phyloP scores from a whole-genome alignment of 768 basidiomycete genomes.

The Tylopilus sp. region DNA sequence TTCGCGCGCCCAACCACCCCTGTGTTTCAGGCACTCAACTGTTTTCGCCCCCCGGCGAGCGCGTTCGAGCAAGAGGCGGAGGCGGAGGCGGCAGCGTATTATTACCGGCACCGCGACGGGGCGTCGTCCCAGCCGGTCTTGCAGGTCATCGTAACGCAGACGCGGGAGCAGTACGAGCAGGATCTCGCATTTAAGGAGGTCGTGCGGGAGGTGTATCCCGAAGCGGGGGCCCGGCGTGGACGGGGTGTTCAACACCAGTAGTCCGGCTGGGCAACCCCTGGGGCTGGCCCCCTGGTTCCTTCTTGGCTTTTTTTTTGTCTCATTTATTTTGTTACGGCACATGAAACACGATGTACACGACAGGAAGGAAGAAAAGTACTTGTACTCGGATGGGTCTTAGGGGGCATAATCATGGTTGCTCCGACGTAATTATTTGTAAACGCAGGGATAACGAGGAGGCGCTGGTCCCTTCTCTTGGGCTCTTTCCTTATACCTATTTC shows the following conservation, averaged over 20 bases:
- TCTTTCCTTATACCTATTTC: constrained; percentile 3
- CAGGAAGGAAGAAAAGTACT: constrained; percentile 16
- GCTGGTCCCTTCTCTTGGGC: constrained; percentile 17
- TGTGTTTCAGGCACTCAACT: constrained; percentile 30
- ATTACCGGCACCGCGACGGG: no score
- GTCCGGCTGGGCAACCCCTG: no score
- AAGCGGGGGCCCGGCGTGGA: constrained; percentile 17
- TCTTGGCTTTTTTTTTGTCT: neutral
- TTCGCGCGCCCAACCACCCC: constrained; percentile 23
- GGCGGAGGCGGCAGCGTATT: no score
- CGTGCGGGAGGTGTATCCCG: constrained; percentile 27
- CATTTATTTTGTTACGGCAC: neutral
- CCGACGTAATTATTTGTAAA: constrained; percentile 23
- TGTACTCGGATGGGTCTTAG: neutral
- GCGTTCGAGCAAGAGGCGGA: constrained; percentile 33
- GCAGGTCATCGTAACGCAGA: constrained; percentile 34
- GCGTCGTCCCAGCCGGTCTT: constrained; percentile 24
- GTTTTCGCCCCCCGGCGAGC: constrained; percentile 31
- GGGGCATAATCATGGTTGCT: constrained; percentile 15
- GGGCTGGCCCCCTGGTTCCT: no score
- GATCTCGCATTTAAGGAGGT: constrained; percentile 32
- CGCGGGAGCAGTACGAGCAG: constrained; percentile 31
- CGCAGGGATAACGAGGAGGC: constrained; percentile 7
- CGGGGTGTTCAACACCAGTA: constrained; percentile 6
- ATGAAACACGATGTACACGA: neutral